Percentiles rank a stretch among this genome's conserved stretches.
phyloP scores from a whole-genome alignment of 257 asterid genomes.

The Striga asiatica region DNA sequence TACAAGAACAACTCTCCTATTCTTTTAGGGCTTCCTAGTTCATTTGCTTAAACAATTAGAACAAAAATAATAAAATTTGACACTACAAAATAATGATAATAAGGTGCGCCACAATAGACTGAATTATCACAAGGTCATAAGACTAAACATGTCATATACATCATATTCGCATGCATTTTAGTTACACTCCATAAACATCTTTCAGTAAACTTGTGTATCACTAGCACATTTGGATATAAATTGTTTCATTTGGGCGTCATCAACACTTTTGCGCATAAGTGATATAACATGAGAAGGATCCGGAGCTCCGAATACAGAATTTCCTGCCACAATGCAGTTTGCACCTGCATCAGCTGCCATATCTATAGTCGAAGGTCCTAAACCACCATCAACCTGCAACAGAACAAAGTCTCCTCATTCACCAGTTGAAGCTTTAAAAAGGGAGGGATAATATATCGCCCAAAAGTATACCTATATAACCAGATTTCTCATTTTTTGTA shows the following conservation, averaged over 20 bases:
- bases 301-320: slow-evolving; percentile 81
- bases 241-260: slow-evolving; percentile 24
- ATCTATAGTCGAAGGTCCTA: slow-evolving; percentile 83
- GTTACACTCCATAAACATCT: too few relatives aligned
- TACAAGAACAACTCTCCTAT: too few relatives aligned
- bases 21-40: too few relatives aligned
- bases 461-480: background rate
- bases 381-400: slow-evolving; percentile 79
- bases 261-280: slow-evolving; percentile 43
- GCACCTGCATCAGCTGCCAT: slow-evolving; percentile 77
- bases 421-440: background rate
- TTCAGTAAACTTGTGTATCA: too few relatives aligned
- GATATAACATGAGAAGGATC: slow-evolving; percentile 77
- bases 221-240: slow-evolving; percentile 7
- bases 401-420: background rate
- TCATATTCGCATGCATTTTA: too few relatives aligned
- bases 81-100: too few relatives aligned
- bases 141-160: too few relatives aligned
- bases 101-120: too few relatives aligned
- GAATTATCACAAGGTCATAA: too few relatives aligned
- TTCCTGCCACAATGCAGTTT: slow-evolving; percentile 86
- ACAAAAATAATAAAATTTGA: too few relatives aligned
- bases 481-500: too few relatives aligned
- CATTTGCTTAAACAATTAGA: too few relatives aligned
- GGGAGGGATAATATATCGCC: background rate